Percentiles rank a stretch among this genome's conserved stretches.
These are phyloP conservation scores for Bodo saltans DNA, from an alignment of 78 protist species.

Conservation along the genomic window DNA sequence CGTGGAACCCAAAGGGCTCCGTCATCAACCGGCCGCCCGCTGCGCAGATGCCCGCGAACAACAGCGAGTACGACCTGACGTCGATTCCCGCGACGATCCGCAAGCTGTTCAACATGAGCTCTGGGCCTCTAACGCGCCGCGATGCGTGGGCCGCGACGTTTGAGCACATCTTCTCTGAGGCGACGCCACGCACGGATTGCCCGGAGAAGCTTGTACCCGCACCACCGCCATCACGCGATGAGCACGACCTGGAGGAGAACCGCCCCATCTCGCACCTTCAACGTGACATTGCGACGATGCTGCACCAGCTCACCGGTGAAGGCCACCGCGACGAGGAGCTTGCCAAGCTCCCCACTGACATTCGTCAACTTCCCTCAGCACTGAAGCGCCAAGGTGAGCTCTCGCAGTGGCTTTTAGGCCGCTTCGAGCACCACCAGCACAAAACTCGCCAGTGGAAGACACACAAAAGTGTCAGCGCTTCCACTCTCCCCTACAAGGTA, in stretches of 20 bases:
- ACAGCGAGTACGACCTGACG: background rate
- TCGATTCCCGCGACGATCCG: background rate
- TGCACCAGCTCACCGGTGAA: background rate
- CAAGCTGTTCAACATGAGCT: background rate
- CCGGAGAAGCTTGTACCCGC: background rate
- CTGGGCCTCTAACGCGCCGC: background rate
- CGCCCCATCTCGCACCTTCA: background rate
- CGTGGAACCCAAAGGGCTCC: background rate
- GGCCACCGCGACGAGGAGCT: too few relatives aligned
- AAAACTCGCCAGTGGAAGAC: background rate
- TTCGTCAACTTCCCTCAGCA: too few relatives aligned
- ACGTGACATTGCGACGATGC: background rate
- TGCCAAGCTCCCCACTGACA: too few relatives aligned
- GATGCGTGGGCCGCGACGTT: background rate
- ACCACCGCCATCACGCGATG: background rate
- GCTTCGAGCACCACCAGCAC: background rate
- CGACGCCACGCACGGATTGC: background rate
- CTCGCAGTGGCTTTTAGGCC: background rate
- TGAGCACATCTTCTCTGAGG: background rate
- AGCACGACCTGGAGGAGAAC: background rate
- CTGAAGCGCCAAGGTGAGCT: background rate
- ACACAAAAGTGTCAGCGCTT: background rate
- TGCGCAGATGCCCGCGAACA: background rate
- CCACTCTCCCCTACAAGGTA: background rate
- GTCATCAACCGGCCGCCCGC: background rate